Evolutionary conservation across 129 eudicot species (phyloP), one percentile per base, ranked within the genome.

Genomic region (Glebionis coronaria): DNA sequence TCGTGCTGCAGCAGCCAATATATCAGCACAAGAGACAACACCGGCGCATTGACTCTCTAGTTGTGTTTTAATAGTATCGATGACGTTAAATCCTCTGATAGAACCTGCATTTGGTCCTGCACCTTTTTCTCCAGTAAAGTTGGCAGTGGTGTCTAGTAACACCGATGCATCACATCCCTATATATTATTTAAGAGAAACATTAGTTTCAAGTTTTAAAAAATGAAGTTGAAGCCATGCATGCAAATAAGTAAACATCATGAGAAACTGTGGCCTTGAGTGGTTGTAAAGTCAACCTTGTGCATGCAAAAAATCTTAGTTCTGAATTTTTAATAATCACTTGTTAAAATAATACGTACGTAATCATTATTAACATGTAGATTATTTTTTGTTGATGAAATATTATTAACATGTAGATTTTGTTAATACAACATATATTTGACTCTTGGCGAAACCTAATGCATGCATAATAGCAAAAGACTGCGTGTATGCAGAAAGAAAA

Each of bases 1-100:
- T 44, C 76, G 63, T 9, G 87, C 83, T 5, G 81, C 87, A 14
- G 81, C 75, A 31, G 87, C 44, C 18, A 76, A 11, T 45, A 80
- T 82, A 38, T 82, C 87, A 16, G 87, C 87, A 67, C 87, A 82
- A 3, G 87, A 82, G 20, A 82, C 87, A 40, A 79, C 65, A n/a
- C 79, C 80, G 6, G 67, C 70, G 19, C 87, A 82, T 0, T 20
- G 55, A 0, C 42, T 2, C 16, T 82, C 87, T 10, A 82, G 20
- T 49, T 71, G 83, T 9, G 79, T 44, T 63, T 82, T 82, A 13
- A 82, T 82, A 19, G 69, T 74, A 49, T 82, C 87, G 19, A 78
- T 78, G 21, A 82, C 76, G 0, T 82, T 46, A 44, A 74, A 78
- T 45, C 87, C 87, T 73, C 87, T 70, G 44, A 78, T 5, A 0